These are phyloP conservation scores for Gigaspora rosea DNA, from an alignment of 192 early-diverging fungal genomes.

Conservation along the genomic window DNA sequence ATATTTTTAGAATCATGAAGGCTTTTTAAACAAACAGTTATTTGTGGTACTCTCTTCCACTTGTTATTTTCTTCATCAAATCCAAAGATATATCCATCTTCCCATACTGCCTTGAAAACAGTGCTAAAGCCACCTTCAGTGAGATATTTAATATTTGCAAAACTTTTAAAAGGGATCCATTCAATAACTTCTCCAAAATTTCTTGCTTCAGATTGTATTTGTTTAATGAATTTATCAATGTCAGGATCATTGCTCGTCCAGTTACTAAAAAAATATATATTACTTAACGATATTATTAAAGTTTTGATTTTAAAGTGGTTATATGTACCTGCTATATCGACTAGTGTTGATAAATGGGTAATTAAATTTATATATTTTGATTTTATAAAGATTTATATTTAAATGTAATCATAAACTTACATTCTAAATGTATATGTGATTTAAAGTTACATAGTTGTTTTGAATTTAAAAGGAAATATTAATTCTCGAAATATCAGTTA, in stretches of 20 bases:
- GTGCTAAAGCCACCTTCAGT: slow-evolving; percentile 2
- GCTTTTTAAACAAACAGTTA: neutral
- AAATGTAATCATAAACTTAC: too few relatives aligned
- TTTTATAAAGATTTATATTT: too few relatives aligned
- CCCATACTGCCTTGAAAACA: neutral
- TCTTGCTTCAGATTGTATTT: neutral
- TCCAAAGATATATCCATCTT: neutral
- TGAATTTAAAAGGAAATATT: too few relatives aligned
- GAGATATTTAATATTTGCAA: neutral
- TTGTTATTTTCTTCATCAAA: neutral
- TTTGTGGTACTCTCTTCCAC: neutral
- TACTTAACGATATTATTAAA: too few relatives aligned
- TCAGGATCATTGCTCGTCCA: neutral
- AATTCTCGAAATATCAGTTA: too few relatives aligned
- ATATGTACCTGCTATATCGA: too few relatives aligned
- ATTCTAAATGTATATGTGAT: too few relatives aligned
- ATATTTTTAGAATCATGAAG: neutral
- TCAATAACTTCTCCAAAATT: neutral
- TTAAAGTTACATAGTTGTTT: too few relatives aligned
- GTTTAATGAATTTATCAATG: neutral
- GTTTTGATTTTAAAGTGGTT: too few relatives aligned
- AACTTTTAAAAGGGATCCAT: slow-evolving; percentile 2
- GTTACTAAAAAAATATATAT: neutral
- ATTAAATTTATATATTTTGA: too few relatives aligned
- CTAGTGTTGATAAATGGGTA: too few relatives aligned